A percentile compares a stretch with the other conserved stretches of the same genome.
These are phyloP conservation scores for Discostella stelligeroides DNA, from an alignment of 108 stramenopile species.

Conservation along the genomic window DNA sequence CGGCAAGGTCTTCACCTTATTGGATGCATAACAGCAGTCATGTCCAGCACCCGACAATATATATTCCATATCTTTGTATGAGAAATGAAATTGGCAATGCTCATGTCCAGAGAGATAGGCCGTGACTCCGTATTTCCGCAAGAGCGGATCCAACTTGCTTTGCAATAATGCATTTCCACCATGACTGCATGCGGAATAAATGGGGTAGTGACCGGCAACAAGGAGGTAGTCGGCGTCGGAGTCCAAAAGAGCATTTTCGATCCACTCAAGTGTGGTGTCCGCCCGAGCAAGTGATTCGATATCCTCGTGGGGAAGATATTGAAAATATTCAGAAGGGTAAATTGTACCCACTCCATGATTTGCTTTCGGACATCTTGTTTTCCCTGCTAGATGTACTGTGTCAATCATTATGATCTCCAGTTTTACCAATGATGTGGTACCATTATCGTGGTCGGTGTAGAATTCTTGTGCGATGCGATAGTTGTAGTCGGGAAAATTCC, in stretches of 20 bases:
- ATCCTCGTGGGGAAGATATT: slow-evolving; percentile 21
- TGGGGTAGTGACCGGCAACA: slow-evolving; percentile 59
- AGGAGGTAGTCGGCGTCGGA: slow-evolving; percentile 57
- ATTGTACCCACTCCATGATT: slow-evolving; percentile 11
- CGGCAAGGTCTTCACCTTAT: slow-evolving; percentile 19
- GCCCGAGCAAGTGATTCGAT: slow-evolving; percentile 11
- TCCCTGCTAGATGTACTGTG: slow-evolving; percentile 45
- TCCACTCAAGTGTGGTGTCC: slow-evolving; percentile 30
- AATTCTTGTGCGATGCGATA: slow-evolving; percentile 27
- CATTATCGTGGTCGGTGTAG: slow-evolving; percentile 2
- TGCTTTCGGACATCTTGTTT: not conserved
- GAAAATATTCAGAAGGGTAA: slow-evolving; percentile 19
- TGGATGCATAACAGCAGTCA: slow-evolving; percentile 51
- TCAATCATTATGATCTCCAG: slow-evolving; percentile 58
- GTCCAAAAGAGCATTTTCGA: slow-evolving; percentile 31
- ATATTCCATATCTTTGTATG: slow-evolving; percentile 44
- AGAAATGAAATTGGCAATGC: slow-evolving; percentile 54
- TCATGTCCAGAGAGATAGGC: slow-evolving; percentile 62
- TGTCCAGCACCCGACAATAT: slow-evolving; percentile 53
- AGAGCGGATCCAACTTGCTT: slow-evolving; percentile 42
- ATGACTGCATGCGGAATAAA: slow-evolving; percentile 54
- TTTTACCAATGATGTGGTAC: slow-evolving; percentile 13
- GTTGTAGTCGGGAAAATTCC: slow-evolving; percentile 49
- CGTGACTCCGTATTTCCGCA: slow-evolving; percentile 52
- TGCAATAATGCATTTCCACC: slow-evolving; percentile 50